A percentile compares a stretch with the other conserved stretches of the same genome.
These are phyloP conservation scores for Alternaria consortialis DNA, from an alignment of 2,329 filamentous ascomycete species.

Conservation along the genomic window DNA sequence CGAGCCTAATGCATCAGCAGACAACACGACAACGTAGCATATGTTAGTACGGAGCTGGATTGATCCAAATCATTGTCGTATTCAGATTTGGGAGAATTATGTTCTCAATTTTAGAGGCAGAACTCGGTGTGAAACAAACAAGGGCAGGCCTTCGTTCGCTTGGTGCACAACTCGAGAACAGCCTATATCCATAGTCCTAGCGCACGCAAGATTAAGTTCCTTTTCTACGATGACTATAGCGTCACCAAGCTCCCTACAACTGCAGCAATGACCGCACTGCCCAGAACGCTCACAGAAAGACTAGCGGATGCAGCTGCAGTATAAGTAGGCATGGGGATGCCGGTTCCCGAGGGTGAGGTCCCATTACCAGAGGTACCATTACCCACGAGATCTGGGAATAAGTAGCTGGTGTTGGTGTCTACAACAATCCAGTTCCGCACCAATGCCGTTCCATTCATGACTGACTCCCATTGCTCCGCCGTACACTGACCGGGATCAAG, in stretches of 20 bases:
- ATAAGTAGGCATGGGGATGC: background rate
- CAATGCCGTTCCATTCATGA: slow-evolving; percentile 44
- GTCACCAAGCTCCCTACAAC: slow-evolving; percentile 20
- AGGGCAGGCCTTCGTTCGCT: background rate
- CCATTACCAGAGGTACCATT: slow-evolving; percentile 27
- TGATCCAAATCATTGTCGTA: background rate
- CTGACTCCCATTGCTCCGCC: slow-evolving; percentile 41
- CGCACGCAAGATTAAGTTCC: background rate
- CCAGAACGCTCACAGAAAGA: slow-evolving; percentile 10
- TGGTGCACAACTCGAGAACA: background rate
- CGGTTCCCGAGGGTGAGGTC: background rate
- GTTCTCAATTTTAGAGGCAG: background rate
- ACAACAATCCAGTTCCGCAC: slow-evolving; percentile 48
- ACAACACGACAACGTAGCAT: background rate
- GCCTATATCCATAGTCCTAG: background rate
- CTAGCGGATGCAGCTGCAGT: slow-evolving; percentile 19
- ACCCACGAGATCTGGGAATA: slow-evolving; percentile 39
- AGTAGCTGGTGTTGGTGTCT: slow-evolving; percentile 41
- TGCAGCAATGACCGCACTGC: slow-evolving; percentile 16
- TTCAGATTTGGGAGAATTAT: background rate
- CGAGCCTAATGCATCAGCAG: background rate
- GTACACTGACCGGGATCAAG: slow-evolving; percentile 42
- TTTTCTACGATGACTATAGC: slow-evolving; percentile 7
- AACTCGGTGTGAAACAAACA: background rate
- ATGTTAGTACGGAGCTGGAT: background rate